phyloP scores from a whole-genome alignment of 2,329 filamentous ascomycete genomes.

The Aureobasidium sp. region DNA sequence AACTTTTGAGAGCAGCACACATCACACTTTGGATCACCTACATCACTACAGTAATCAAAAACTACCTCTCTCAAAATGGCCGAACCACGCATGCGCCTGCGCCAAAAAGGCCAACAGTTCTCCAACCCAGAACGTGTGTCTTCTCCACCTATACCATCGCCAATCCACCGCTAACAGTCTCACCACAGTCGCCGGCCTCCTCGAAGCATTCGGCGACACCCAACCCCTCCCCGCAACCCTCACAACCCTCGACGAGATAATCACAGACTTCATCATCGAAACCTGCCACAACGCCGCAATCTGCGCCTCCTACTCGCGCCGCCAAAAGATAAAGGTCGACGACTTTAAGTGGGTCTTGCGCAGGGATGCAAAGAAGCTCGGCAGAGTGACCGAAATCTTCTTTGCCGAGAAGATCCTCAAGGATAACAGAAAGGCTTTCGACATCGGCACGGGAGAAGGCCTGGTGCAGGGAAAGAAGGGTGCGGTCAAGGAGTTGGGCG shows the following conservation, averaged over 20 bases:
- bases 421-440: constrained; percentile 68
- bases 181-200: constrained; percentile 34
- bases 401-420: constrained; percentile 85
- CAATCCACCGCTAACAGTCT: constrained; percentile 21
- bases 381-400: constrained; percentile 81
- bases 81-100: constrained; percentile 42
- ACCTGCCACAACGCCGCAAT: constrained; percentile 85
- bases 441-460: constrained; percentile 58
- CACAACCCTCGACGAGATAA: constrained; percentile 84
- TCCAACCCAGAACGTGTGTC: constrained; percentile 35
- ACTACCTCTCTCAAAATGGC: constrained; percentile 30
- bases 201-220: constrained; percentile 65
- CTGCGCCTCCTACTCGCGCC: constrained; percentile 75
- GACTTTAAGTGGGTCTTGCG: constrained; percentile 94
- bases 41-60: neutral
- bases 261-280: constrained; percentile 94
- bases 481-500: constrained; percentile 50
- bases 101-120: constrained; percentile 43
- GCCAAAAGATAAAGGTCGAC: constrained; percentile 96
- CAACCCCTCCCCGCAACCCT: constrained; percentile 76
- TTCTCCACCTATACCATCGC: constrained; percentile 2
- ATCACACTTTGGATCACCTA: neutral
- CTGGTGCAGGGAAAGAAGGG: constrained; percentile 42
- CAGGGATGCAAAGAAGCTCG: constrained; percentile 75
- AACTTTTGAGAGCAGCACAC: neutral